These are phyloP conservation scores for Lentinula raphanica DNA, from an alignment of 768 basidiomycete genomes.

Conservation along the genomic window DNA sequence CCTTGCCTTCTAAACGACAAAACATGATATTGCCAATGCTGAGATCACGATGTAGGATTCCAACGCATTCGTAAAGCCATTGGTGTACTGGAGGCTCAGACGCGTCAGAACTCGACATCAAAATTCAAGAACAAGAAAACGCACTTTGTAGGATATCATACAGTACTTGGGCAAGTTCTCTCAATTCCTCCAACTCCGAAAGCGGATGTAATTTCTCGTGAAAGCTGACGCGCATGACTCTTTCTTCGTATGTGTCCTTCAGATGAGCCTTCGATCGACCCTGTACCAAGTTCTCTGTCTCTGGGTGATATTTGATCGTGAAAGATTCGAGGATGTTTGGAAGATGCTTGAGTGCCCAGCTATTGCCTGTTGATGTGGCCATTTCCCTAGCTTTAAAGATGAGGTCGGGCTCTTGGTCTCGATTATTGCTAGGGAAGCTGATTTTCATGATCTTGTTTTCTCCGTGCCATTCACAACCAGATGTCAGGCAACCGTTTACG, in stretches of 20 bases:
- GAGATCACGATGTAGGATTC: no score
- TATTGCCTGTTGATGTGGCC: neutral
- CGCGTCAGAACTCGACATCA: neutral
- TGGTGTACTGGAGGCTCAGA: neutral
- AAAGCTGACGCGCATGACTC: neutral
- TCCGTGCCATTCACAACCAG: neutral
- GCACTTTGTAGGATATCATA: neutral
- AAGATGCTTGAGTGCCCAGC: conserved; percentile 1
- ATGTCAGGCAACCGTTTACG: no score
- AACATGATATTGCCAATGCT: no score
- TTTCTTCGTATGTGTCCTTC: conserved; percentile 1
- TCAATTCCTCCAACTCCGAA: neutral
- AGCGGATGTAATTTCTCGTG: neutral
- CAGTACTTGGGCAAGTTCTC: neutral
- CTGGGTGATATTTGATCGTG: neutral
- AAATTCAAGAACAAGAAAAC: neutral
- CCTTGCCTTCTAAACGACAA: neutral
- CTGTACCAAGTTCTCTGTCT: neutral
- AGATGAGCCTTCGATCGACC: neutral
- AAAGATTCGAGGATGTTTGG: neutral
- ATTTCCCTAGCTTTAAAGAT: neutral
- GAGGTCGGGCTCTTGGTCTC: neutral
- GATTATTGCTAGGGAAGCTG: neutral
- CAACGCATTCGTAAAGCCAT: no score
- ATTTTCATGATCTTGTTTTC: neutral